phyloP scores from a whole-genome alignment of 139 green algal species.

The Cymbomonas tetramitiformis region DNA sequence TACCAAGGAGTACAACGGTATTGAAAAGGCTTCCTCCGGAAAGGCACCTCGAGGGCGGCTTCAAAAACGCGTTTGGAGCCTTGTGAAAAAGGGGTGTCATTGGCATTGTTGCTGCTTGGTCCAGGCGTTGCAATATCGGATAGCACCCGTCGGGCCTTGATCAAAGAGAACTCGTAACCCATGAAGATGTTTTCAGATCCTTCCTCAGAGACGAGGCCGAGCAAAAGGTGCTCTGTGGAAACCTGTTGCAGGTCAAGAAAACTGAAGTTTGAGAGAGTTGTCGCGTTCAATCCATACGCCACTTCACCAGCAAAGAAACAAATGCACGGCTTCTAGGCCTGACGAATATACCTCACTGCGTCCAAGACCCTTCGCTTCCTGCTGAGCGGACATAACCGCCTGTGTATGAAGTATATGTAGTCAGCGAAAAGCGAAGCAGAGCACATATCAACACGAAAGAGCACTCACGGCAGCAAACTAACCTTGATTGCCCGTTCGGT shows the following conservation, averaged over 20 bases:
- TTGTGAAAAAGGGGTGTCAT: slow-evolving; percentile 54
- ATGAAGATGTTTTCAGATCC: slow-evolving; percentile 1
- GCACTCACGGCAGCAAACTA: no score
- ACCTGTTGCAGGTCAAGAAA: no score
- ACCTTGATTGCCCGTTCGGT: slow-evolving; percentile 74
- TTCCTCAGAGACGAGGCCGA: slow-evolving; percentile 71
- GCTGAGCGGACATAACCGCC: slow-evolving; percentile 61
- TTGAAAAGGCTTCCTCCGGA: no score
- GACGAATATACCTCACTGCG: slow-evolving; percentile 43
- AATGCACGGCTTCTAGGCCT: no score
- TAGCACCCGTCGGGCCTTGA: background rate
- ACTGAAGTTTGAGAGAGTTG: no score
- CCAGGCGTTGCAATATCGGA: background rate
- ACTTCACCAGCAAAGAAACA: no score
- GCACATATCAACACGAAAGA: no score
- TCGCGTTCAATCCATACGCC: no score
- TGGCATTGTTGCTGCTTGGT: background rate
- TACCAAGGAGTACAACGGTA: no score
- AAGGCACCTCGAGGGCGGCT: slow-evolving; percentile 48
- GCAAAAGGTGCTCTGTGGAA: slow-evolving; percentile 64
- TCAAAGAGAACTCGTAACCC: background rate
- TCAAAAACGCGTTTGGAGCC: slow-evolving; percentile 68
- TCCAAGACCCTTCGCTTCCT: slow-evolving; percentile 44
- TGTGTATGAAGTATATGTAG: no score
- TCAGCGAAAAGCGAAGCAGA: no score